A percentile compares a stretch with the other conserved stretches of the same genome.
Conservation (phyloP, 1,139 yeast genomes). For the Yamadazyma buinensis region DNA sequence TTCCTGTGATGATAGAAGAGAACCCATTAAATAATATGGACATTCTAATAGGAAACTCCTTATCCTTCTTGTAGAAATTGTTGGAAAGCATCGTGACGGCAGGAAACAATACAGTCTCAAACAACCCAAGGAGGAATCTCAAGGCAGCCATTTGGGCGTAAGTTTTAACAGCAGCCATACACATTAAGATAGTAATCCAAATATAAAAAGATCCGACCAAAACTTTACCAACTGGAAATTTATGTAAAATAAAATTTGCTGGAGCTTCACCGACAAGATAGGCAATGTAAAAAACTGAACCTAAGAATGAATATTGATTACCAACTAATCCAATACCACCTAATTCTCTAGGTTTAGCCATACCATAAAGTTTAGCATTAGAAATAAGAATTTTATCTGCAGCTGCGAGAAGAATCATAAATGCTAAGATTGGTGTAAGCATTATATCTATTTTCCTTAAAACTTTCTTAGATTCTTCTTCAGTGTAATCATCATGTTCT, state of each 20-base stretch:
- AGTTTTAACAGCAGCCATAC: slow-evolving; percentile 18
- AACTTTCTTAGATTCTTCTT: slow-evolving; percentile 18
- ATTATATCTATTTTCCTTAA: slow-evolving; percentile 21
- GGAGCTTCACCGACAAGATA: slow-evolving; percentile 27
- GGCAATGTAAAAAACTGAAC: slow-evolving; percentile 18
- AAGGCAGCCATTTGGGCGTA: slow-evolving; percentile 19
- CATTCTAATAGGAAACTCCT: slow-evolving; percentile 21
- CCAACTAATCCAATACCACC: slow-evolving; percentile 18
- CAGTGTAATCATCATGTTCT: slow-evolving; percentile 19
- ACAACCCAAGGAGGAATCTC: slow-evolving; percentile 22
- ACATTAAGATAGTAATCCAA: slow-evolving; percentile 22
- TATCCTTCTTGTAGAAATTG: slow-evolving; percentile 20
- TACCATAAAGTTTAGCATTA: slow-evolving; percentile 43
- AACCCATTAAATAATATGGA: slow-evolving; percentile 19
- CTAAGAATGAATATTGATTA: slow-evolving; percentile 17
- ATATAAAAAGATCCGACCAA: slow-evolving; percentile 22
- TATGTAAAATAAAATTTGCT: slow-evolving; percentile 25
- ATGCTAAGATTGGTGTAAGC: slow-evolving; percentile 15
- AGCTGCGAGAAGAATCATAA: slow-evolving; percentile 15
- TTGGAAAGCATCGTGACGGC: slow-evolving; percentile 22
- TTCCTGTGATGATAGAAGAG: slow-evolving; percentile 19
- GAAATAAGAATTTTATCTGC: slow-evolving; percentile 17
- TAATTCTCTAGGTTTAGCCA: slow-evolving; percentile 16
- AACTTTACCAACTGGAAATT: slow-evolving; percentile 26
- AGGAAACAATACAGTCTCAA: slow-evolving; percentile 25